Conservation (phyloP, 2,329 filamentous ascomycete genomes). For the Pestalotiopsis sp. region DNA sequence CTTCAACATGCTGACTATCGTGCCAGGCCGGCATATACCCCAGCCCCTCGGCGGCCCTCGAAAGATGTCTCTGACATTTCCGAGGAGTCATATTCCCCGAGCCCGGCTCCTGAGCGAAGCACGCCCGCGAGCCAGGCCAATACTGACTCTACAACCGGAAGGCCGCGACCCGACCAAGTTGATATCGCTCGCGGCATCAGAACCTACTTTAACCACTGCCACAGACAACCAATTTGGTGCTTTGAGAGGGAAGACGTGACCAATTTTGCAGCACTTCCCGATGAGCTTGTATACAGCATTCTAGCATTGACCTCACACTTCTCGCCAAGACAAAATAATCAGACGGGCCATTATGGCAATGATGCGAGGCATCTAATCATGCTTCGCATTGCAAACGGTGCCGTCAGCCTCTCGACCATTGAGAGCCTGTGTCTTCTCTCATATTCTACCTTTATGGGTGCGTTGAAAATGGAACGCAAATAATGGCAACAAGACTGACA, state of each 20-base stretch:
- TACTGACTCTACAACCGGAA: slow-evolving; percentile 30
- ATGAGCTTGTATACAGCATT: slow-evolving; percentile 45
- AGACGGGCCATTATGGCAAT: slow-evolving; percentile 13
- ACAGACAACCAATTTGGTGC: slow-evolving; percentile 47
- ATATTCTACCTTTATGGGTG: slow-evolving; percentile 53
- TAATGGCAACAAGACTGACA: slow-evolving; percentile 15
- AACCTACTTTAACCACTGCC: slow-evolving; percentile 46
- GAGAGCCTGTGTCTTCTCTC: slow-evolving; percentile 53
- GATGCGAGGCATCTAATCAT: slow-evolving; percentile 45
- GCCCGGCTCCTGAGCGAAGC: slow-evolving; percentile 28
- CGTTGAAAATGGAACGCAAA: background rate
- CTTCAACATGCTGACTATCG: slow-evolving; percentile 30
- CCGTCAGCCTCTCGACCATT: slow-evolving; percentile 50
- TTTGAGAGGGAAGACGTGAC: slow-evolving; percentile 44
- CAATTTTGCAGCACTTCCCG: slow-evolving; percentile 35
- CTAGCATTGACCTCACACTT: slow-evolving; percentile 42
- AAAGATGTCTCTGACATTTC: slow-evolving; percentile 34
- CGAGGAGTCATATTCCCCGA: slow-evolving; percentile 37
- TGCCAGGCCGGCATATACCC: slow-evolving; percentile 31
- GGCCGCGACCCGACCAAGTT: slow-evolving; percentile 29
- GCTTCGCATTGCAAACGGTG: slow-evolving; percentile 53
- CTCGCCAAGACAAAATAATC: slow-evolving; percentile 23
- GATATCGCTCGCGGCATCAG: slow-evolving; percentile 38
- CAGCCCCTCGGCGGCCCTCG: slow-evolving; percentile 23
- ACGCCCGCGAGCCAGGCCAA: slow-evolving; percentile 25